These are phyloP conservation scores for Colletotrichum noveboracense DNA, from an alignment of 2,329 filamentous ascomycete genomes.

Conservation along the genomic window DNA sequence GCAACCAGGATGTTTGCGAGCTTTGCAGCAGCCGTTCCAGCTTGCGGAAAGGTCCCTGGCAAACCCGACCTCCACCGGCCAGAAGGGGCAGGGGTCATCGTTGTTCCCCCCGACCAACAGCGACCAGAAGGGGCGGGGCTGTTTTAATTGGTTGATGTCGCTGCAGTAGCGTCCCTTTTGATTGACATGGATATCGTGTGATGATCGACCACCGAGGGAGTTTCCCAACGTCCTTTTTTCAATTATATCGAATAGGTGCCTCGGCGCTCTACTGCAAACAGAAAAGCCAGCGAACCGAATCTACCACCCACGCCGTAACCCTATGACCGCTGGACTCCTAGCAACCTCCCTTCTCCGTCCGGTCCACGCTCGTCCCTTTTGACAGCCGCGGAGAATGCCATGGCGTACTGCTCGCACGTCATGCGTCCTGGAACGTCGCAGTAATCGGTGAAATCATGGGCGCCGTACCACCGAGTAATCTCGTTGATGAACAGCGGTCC, in stretches of 20 bases:
- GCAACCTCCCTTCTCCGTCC: background rate
- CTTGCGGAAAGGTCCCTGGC: background rate
- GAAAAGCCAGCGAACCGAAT: background rate
- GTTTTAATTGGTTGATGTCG: background rate
- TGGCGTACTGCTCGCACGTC: background rate
- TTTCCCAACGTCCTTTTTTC: background rate
- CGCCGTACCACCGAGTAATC: background rate
- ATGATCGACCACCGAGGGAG: background rate
- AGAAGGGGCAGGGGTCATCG: background rate
- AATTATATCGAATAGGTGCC: background rate
- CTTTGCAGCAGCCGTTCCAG: background rate
- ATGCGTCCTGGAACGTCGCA: background rate
- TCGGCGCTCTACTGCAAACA: background rate
- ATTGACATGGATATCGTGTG: background rate
- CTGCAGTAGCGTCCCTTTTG: background rate
- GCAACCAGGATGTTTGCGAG: background rate
- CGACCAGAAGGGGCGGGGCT: no score
- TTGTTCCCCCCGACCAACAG: background rate
- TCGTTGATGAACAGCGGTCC: background rate
- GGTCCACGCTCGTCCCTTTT: background rate
- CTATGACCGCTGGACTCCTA: background rate
- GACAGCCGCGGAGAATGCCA: background rate
- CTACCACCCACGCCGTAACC: background rate
- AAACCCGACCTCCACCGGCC: background rate
- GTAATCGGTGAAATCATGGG: background rate